Conservation (phyloP, 2,329 filamentous ascomycete species). For the Blastomyces silverae region DNA sequence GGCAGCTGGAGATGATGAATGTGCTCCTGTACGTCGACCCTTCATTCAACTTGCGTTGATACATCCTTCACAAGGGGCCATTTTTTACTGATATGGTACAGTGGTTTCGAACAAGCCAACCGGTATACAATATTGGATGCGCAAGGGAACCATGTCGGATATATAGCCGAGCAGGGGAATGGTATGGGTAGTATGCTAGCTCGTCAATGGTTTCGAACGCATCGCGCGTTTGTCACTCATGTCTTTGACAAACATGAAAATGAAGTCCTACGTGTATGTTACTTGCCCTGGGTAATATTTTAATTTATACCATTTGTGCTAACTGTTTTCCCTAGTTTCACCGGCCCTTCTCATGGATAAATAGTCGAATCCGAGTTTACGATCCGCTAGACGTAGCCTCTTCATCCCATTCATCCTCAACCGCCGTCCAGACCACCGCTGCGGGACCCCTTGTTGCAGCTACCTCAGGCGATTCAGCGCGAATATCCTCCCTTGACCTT, state of each 20-base stretch:
- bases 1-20: constrained; percentile 61
- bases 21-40: constrained; percentile 45
- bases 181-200: constrained; percentile 52
- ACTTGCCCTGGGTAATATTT: not conserved
- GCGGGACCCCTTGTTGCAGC: constrained; percentile 37
- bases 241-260: constrained; percentile 56
- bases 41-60: constrained; percentile 3
- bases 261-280: constrained; percentile 50
- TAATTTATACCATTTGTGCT: constrained; percentile 14
- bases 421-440: constrained; percentile 41
- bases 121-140: constrained; percentile 60
- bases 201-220: constrained; percentile 56
- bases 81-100: constrained; percentile 17
- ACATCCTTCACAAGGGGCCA: not conserved
- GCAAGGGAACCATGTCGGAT: constrained; percentile 56
- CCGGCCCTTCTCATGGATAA: constrained; percentile 58
- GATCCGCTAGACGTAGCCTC: constrained; percentile 42
- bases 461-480: constrained; percentile 42
- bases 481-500: constrained; percentile 49
- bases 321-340: constrained; percentile 43
- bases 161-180: constrained; percentile 57
- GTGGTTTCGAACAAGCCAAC: constrained; percentile 60
- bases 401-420: constrained; percentile 35
- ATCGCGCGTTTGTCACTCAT: constrained; percentile 58
- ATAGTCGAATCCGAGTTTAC: constrained; percentile 52